Conservation (phyloP, 2,329 filamentous ascomycete genomes). For the Westerdykella aurantiaca region DNA sequence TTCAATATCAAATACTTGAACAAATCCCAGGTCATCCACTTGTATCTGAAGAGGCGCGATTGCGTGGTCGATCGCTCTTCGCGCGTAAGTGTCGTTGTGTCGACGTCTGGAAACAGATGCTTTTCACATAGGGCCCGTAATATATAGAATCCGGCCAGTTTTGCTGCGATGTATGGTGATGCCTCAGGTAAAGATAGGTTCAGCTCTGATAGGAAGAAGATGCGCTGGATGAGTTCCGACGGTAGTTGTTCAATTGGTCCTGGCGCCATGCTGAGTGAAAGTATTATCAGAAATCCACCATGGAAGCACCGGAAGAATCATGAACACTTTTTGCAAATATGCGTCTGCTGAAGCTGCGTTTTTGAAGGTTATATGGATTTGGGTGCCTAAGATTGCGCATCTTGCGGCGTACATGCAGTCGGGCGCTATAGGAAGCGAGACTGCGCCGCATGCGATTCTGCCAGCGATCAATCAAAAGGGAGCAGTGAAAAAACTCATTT, state of each 20-base stretch:
- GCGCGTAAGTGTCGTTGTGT: constrained; percentile 4
- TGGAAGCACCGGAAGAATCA: too few species aligned
- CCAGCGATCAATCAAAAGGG: too few species aligned
- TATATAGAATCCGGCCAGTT: constrained; percentile 21
- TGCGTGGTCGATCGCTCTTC: constrained; percentile 14
- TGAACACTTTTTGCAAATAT: too few species aligned
- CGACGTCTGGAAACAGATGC: constrained; percentile 12
- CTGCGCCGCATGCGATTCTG: too few species aligned
- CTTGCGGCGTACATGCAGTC: too few species aligned
- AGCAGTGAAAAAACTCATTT: too few species aligned
- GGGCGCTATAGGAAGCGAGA: too few species aligned
- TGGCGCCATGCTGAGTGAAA: constrained; percentile 7
- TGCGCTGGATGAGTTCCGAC: constrained; percentile 47
- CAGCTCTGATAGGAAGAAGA: constrained; percentile 44
- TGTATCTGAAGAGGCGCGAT: constrained; percentile 21
- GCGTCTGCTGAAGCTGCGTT: too few species aligned
- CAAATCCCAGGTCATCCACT: constrained; percentile 33
- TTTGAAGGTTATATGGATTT: too few species aligned
- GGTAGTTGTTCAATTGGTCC: constrained; percentile 44
- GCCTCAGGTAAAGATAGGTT: constrained; percentile 39
- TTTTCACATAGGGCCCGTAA: constrained; percentile 22
- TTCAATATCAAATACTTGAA: constrained; percentile 21
- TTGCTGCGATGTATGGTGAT: constrained; percentile 38
- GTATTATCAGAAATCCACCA: too few species aligned
- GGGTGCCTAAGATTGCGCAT: too few species aligned